Conservation (phyloP, 306 rosid species). For the Rosa lucieae region DNA sequence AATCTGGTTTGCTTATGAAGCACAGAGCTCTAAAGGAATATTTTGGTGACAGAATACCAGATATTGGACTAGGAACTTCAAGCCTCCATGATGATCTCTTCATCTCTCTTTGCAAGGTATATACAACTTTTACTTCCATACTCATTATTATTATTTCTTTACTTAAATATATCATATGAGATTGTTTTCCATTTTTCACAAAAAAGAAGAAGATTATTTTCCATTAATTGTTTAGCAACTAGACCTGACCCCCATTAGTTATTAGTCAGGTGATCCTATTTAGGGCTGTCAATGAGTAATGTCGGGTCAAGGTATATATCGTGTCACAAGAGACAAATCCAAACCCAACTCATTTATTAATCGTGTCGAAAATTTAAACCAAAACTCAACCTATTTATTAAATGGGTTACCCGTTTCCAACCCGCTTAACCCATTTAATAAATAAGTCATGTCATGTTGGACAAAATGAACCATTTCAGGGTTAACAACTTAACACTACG, state of each 20-base stretch:
- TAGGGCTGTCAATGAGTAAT: too few relatives aligned
- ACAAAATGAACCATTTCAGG: too few relatives aligned
- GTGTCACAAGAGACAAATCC: too few relatives aligned
- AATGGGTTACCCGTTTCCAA: too few relatives aligned
- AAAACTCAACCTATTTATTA: too few relatives aligned
- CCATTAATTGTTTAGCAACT: not conserved
- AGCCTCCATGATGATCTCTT: slow-evolving; percentile 60
- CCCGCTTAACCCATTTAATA: too few relatives aligned
- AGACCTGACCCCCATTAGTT: not conserved
- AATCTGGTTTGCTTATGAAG: slow-evolving; percentile 58
- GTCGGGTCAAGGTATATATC: too few relatives aligned
- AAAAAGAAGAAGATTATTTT: too few relatives aligned
- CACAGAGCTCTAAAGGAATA: slow-evolving; percentile 62
- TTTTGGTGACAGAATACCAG: slow-evolving; percentile 71
- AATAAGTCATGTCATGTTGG: too few relatives aligned
- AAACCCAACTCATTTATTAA: too few relatives aligned
- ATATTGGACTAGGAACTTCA: slow-evolving; percentile 70
- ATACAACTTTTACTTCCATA: not conserved
- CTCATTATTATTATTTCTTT: not conserved
- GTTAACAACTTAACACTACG: too few relatives aligned
- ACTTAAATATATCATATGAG: not conserved
- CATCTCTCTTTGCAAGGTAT: slow-evolving; percentile 81
- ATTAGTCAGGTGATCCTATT: not conserved
- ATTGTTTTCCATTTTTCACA: not conserved
- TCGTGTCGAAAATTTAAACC: too few relatives aligned